Percentiles rank a stretch among this genome's conserved stretches.
These are phyloP conservation scores for Cryomyces minteri DNA, from an alignment of 495 filamentous ascomycete species.

Conservation along the genomic window DNA sequence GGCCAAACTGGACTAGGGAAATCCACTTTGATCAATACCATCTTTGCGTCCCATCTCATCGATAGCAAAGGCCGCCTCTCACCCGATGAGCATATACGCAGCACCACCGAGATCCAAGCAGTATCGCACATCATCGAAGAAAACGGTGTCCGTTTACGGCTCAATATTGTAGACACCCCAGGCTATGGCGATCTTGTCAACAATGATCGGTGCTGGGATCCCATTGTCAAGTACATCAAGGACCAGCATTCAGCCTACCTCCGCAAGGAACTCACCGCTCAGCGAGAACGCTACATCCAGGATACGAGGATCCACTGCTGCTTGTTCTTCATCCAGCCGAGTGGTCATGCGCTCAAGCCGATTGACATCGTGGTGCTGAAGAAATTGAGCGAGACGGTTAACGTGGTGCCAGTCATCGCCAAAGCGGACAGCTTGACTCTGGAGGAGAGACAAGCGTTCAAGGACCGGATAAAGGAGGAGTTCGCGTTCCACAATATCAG, in stretches of 20 bases:
- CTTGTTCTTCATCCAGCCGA: constrained; percentile 98
- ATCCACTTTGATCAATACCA: constrained; percentile 98
- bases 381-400: constrained; percentile 98
- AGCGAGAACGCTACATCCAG: constrained; percentile 97
- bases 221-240: constrained; percentile 99
- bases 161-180: constrained; percentile 68
- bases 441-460: constrained; percentile 90
- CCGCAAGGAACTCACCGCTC: constrained; percentile 98
- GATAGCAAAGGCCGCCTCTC: constrained; percentile 90
- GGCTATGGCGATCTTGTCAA: constrained; percentile 71
- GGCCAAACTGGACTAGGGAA: constrained; percentile 98
- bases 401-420: constrained; percentile 96
- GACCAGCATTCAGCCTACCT: constrained; percentile 99
- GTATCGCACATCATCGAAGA: constrained; percentile 99
- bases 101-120: constrained; percentile 93
- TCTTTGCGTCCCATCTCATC: constrained; percentile 98
- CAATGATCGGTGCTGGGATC: constrained; percentile 74
- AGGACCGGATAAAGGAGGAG: constrained; percentile 97
- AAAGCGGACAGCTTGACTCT: constrained; percentile 94
- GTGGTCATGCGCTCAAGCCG: constrained; percentile 90
- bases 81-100: constrained; percentile 81
- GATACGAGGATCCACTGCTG: constrained; percentile 99
- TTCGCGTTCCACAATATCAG: constrained; percentile 98
- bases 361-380: constrained; percentile 99
- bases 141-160: constrained; percentile 62